A percentile compares a stretch with the other conserved stretches of the same genome.
phyloP scores from a whole-genome alignment of 495 filamentous ascomycete species.

The Podospora pseudocomata region DNA sequence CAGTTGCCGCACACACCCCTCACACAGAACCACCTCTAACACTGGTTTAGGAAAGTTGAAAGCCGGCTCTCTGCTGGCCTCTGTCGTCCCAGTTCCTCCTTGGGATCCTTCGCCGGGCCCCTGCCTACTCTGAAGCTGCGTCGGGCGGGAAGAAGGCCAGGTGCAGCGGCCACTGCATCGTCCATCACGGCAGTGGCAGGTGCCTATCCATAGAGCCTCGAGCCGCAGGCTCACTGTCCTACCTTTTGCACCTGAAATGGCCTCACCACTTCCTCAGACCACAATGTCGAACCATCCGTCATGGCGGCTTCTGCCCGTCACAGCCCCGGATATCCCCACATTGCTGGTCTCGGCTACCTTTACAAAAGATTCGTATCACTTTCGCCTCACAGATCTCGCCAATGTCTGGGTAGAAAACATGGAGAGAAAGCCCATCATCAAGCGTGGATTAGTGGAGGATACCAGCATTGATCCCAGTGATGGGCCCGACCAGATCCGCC shows the following conservation, averaged over 20 bases:
- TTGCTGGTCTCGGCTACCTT: constrained; percentile 44
- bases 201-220: neutral
- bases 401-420: constrained; percentile 79
- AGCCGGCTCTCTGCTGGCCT: neutral
- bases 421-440: constrained; percentile 57
- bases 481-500: constrained; percentile 62
- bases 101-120: neutral
- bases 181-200: neutral
- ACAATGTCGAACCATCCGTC: constrained; percentile 28
- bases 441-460: constrained; percentile 59
- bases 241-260: neutral
- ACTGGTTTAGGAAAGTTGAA: neutral
- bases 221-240: neutral
- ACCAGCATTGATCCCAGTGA: constrained; percentile 86
- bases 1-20: neutral
- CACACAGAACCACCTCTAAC: neutral
- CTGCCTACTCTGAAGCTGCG: neutral
- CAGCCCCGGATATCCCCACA: constrained; percentile 35
- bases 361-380: constrained; percentile 55
- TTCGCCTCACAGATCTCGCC: constrained; percentile 80
- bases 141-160: neutral
- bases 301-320: constrained; percentile 37
- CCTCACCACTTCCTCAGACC: neutral
- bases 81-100: neutral
- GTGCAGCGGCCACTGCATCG: neutral